These are phyloP conservation scores for Amanita subjunquillea DNA, from an alignment of 768 basidiomycete species.

Conservation along the genomic window DNA sequence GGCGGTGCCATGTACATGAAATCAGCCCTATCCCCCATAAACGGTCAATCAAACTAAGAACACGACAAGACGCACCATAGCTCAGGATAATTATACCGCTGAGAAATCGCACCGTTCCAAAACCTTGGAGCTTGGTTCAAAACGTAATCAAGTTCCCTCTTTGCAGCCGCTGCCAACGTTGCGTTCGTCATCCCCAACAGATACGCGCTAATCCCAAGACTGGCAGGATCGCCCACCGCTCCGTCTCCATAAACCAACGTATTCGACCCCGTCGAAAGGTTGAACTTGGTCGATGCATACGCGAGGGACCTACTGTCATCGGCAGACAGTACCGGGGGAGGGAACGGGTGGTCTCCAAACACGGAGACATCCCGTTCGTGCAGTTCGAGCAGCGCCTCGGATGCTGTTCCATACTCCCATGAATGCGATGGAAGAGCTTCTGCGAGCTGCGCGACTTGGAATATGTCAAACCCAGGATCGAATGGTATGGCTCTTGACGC, in stretches of 20 bases:
- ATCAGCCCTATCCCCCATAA: conserved; percentile 28
- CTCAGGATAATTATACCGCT: conserved; percentile 25
- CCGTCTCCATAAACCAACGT: conserved; percentile 27
- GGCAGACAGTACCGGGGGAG: conserved; percentile 15
- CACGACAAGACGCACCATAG: conserved; percentile 24
- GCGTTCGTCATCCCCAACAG: conserved; percentile 27
- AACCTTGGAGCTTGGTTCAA: conserved; percentile 25
- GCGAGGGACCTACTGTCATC: conserved; percentile 18
- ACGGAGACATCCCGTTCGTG: conserved; percentile 28
- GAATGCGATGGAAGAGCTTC: conserved; percentile 30
- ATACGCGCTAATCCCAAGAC: conserved; percentile 35
- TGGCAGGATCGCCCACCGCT: conserved; percentile 36
- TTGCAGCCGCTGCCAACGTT: conserved; percentile 22
- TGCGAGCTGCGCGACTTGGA: conserved; percentile 20
- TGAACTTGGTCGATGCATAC: conserved; percentile 29
- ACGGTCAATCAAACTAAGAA: neutral
- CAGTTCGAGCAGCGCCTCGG: conserved; percentile 34
- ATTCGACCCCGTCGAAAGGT: conserved; percentile 22
- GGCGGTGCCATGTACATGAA: conserved; percentile 44
- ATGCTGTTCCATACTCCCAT: conserved; percentile 36
- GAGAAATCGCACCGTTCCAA: conserved; percentile 36
- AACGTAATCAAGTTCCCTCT: conserved; percentile 21
- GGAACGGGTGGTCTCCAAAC: conserved; percentile 26
- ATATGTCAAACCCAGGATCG: conserved; percentile 27
- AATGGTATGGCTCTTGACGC: conserved; percentile 15